Base-by-base conservation (phyloP, 2,329 filamentous ascomycete genomes). In the Talaromyces sp. region DNA sequence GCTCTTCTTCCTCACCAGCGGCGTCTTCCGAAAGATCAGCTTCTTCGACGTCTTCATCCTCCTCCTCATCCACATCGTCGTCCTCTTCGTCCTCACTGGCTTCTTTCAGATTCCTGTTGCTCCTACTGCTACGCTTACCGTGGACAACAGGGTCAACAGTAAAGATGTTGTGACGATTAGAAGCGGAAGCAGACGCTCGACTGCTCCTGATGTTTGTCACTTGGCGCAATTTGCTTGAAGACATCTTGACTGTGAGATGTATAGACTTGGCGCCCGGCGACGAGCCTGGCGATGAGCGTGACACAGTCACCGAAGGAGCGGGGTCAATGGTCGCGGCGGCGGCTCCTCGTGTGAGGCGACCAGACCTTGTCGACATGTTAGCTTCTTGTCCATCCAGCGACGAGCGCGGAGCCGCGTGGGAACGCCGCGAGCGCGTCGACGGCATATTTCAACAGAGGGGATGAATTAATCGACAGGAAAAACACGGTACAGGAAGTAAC, bases 221-320 rank as follows among this genome's bases (percentile, higher is more conserved):
- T 69, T 83, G 82, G 37, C 81, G 80, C 63, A 83, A 72, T 71
- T 82, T 83, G 70, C 76, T 81, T 22, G 81, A 77, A 19, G 81
- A 79, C 77, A 82, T 82, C 68, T 80, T 83, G 60, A 83, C 77
- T 6, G 78, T 83, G 62, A 83, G 70, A 67, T 77, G 78, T 57
- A 83, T 78, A 47, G 80, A 79, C 70, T 74, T 78, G 19, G 70
- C 67, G 63, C 79, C 76, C 62, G 75, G 77, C 14, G 76, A 67
- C 22, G 75, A 72, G 22, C 71, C 71, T 62, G 77, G 72, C 19
- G 73, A 68, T 57, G 74, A 73, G 65, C 76, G 75, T 57, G 75
- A 76, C 41, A 79, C 72, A 58, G 76, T 77, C 50, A 79, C 74
- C 63, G 76, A 74, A 22, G 60, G 48, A 27, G 65, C 50, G 33